These are phyloP conservation scores for Phyllosticta citrichinensis DNA, from an alignment of 2,329 filamentous ascomycete genomes.

Conservation along the genomic window DNA sequence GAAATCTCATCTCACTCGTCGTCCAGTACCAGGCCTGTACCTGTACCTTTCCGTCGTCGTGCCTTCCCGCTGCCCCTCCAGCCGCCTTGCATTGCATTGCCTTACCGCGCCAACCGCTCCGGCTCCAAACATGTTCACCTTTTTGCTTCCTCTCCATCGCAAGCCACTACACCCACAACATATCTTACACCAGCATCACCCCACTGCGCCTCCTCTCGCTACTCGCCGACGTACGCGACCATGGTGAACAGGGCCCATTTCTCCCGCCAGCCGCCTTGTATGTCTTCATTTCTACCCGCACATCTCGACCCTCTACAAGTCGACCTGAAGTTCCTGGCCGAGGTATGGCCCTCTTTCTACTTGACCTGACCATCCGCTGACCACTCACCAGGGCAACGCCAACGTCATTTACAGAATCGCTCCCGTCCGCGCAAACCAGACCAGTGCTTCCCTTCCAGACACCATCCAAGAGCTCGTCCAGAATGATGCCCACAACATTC, in stretches of 20 bases:
- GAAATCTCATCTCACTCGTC: too few relatives aligned
- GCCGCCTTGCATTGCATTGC: not conserved
- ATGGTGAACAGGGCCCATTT: constrained; percentile 10
- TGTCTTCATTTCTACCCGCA: constrained; percentile 5
- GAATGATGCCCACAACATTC: not conserved
- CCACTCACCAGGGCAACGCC: constrained; percentile 8
- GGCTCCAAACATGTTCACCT: not conserved
- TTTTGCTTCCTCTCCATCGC: not conserved
- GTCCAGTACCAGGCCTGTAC: not conserved
- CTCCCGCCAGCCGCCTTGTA: constrained; percentile 7
- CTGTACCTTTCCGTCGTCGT: not conserved
- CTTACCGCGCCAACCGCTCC: not conserved
- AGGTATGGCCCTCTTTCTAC: constrained; percentile 1
- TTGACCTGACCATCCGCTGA: not conserved
- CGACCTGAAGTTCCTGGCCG: constrained; percentile 9
- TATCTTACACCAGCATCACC: constrained; percentile 4
- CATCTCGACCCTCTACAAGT: constrained; percentile 1
- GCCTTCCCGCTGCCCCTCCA: not conserved
- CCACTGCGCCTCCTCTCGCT: constrained; percentile 5
- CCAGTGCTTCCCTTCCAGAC: not conserved
- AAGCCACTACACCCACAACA: not conserved
- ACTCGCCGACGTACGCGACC: constrained; percentile 6
- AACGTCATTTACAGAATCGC: constrained; percentile 10
- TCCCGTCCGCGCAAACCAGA: not conserved
- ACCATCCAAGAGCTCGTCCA: not conserved